These are phyloP conservation scores for Hordeum vulgare DNA, from an alignment of 176 grass and related monocot species.

Conservation along the genomic window MorexV3_pseudomolecules_assembly NC_058519.1:657249109-657249608, in stretches of 20 bases:
- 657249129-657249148: not conserved
- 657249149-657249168: not conserved
- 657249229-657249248: not conserved
- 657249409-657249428: not conserved
- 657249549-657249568: too few species aligned
- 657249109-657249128: not conserved
- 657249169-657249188: not conserved
- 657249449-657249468: too few species aligned
- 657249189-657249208: not conserved
- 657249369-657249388: not conserved
- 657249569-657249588: too few species aligned
- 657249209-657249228: not conserved
- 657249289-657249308: not conserved
- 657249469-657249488: too few species aligned
- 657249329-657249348: not conserved
- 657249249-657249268: not conserved
- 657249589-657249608: too few species aligned
- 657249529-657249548: too few species aligned
- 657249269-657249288: not conserved
- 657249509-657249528: too few species aligned
- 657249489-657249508: too few species aligned
- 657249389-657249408: not conserved
- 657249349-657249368: not conserved
- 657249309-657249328: not conserved
- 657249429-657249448: not conserved